Evolutionary conservation across 2,329 filamentous ascomycete genomes (phyloP).

Genomic region (Fusarium begoniae): DNA sequence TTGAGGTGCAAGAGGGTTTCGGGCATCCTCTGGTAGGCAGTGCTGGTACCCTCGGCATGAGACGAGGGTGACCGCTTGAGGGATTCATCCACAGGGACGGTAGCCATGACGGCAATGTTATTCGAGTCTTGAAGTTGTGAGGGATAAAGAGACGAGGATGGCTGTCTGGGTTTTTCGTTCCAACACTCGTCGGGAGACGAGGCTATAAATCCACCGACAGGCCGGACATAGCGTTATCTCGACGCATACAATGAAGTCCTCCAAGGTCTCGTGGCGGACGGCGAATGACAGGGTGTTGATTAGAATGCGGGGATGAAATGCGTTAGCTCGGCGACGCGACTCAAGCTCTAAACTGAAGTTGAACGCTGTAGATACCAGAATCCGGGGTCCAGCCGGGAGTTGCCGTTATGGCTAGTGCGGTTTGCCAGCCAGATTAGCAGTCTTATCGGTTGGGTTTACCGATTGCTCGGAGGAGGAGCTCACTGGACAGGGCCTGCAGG

Average conservation of each 20-base stretch:
- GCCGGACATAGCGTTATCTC: conserved; percentile 7
- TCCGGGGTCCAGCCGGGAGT: conserved; percentile 11
- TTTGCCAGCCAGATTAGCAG: background rate
- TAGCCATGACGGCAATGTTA: background rate
- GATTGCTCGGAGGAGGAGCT: conserved; percentile 1
- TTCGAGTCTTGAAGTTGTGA: background rate
- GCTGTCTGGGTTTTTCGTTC: background rate
- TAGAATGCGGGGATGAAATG: background rate
- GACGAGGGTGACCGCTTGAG: conserved; percentile 4
- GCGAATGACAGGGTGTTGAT: conserved; percentile 1
- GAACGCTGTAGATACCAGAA: background rate
- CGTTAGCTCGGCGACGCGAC: background rate
- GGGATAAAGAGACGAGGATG: background rate
- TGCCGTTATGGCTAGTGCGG: background rate
- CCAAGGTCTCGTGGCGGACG: background rate
- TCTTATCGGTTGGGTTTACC: background rate
- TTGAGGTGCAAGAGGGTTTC: conserved; percentile 9
- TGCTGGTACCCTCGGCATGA: conserved; percentile 9
- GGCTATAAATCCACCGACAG: conserved; percentile 8
- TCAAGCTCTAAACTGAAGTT: background rate
- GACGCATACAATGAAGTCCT: background rate
- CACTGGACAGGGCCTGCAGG: background rate
- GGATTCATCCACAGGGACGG: conserved; percentile 5
- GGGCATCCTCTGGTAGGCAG: conserved; percentile 18
- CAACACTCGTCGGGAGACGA: background rate